phyloP scores from a whole-genome alignment of 306 rosid species.

The Malus orientalis region DNA sequence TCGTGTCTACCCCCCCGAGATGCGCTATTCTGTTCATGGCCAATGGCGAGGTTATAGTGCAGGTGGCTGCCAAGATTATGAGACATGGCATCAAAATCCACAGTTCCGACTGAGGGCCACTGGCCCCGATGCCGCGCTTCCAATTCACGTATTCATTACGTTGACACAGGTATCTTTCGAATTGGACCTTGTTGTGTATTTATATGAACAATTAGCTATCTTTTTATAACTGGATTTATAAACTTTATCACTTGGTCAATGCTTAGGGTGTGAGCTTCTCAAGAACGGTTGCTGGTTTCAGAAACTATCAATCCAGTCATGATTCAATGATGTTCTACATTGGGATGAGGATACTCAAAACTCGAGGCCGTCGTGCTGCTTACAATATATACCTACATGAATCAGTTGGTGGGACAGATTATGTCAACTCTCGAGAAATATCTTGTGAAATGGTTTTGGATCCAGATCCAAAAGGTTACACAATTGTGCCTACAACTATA shows the following conservation, averaged over 20 bases:
- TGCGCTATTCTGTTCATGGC: conserved; percentile 92
- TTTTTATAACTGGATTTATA: neutral
- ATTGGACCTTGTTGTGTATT: neutral
- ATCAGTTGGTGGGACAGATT: conserved; percentile 97
- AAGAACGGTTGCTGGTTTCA: conserved; percentile 89
- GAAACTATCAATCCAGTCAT: conserved; percentile 97
- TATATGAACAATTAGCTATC: neutral
- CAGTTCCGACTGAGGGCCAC: conserved; percentile 89
- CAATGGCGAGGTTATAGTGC: conserved; percentile 99
- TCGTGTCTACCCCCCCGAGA: conserved; percentile 88
- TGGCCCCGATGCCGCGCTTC: conserved; percentile 86
- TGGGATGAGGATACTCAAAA: conserved; percentile 97
- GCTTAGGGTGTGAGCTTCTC: conserved; percentile 97
- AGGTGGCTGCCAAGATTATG: conserved; percentile 98
- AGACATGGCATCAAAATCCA: conserved; percentile 98
- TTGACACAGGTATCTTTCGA: conserved; percentile 70
- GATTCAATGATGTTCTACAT: conserved; percentile 96
- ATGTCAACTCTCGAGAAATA: conserved; percentile 95
- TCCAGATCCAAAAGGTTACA: conserved; percentile 97
- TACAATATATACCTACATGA: conserved; percentile 93
- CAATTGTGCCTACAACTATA: conserved; percentile 95
- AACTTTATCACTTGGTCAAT: conserved; percentile 13
- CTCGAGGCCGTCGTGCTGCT: conserved; percentile 96
- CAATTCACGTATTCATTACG: conserved; percentile 92
- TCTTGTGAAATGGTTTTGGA: conserved; percentile 98